These are phyloP conservation scores for Tolypocladium nubicola DNA, from an alignment of 2,329 filamentous ascomycete genomes.

Conservation along the genomic window DNA sequence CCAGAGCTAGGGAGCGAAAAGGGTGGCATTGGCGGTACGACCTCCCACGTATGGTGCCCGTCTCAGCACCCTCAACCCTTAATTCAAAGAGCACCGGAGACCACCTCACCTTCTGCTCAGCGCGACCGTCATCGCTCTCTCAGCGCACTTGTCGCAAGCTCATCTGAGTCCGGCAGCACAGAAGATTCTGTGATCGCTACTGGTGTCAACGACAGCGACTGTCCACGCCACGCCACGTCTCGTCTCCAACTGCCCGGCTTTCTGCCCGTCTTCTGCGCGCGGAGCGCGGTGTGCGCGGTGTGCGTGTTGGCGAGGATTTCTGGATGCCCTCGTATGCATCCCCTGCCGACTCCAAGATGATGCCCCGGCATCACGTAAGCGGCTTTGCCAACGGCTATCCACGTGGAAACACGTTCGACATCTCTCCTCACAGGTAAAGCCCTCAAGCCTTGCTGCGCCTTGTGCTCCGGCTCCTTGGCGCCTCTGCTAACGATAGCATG, in stretches of 20 bases:
- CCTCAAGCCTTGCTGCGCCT: neutral
- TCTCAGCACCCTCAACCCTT: neutral
- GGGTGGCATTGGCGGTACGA: neutral
- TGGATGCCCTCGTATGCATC: slow-evolving; percentile 15
- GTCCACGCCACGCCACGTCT: neutral
- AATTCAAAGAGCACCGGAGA: neutral
- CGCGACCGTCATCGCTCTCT: neutral
- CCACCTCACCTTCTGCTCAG: neutral
- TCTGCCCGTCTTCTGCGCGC: neutral
- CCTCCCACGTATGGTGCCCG: neutral
- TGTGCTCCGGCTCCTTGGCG: neutral
- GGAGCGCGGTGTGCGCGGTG: neutral
- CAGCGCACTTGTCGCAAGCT: neutral
- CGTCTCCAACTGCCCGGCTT: neutral
- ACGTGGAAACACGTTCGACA: slow-evolving; percentile 68
- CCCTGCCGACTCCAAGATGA: slow-evolving; percentile 47
- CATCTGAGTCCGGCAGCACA: neutral
- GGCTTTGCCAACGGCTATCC: slow-evolving; percentile 81
- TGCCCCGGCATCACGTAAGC: slow-evolving; percentile 69
- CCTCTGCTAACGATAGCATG: neutral
- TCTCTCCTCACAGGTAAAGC: slow-evolving; percentile 75
- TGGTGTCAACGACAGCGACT: too few species aligned
- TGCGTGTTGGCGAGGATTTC: neutral
- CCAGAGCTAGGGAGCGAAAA: neutral
- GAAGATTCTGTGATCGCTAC: neutral